A percentile compares a stretch with the other conserved stretches of the same genome.
These are phyloP conservation scores for Botrytis fragariae DNA, from an alignment of 2,329 filamentous ascomycete genomes.

Conservation along the genomic window DNA sequence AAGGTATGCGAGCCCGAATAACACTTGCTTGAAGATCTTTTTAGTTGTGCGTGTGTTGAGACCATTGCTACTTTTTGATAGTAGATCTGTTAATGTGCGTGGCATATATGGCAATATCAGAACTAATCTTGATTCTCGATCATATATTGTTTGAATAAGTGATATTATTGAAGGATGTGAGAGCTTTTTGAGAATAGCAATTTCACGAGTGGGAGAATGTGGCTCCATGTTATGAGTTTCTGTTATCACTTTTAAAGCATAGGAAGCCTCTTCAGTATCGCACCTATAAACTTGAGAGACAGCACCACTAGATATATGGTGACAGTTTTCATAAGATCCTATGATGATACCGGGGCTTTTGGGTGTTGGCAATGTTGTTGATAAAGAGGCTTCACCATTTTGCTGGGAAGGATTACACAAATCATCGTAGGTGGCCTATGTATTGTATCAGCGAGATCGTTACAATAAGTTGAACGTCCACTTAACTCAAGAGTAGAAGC, in stretches of 20 bases:
- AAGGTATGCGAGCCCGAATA: constrained; percentile 67
- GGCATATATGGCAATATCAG: constrained; percentile 84
- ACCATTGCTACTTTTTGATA: constrained; percentile 49
- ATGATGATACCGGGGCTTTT: constrained; percentile 46
- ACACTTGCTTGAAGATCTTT: constrained; percentile 61
- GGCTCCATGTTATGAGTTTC: constrained; percentile 71
- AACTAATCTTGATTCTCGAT: constrained; percentile 68
- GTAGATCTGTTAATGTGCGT: constrained; percentile 66
- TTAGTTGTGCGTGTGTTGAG: constrained; percentile 30
- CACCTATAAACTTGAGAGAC: constrained; percentile 80
- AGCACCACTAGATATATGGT: constrained; percentile 62
- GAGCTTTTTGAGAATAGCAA: constrained; percentile 64
- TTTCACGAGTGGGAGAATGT: constrained; percentile 79
- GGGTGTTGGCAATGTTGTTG: constrained; percentile 20
- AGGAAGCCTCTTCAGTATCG: constrained; percentile 41
- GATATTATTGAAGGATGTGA: constrained; percentile 59
- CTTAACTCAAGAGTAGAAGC: not conserved
- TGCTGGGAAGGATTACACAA: constrained; percentile 39
- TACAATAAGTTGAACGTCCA: not conserved
- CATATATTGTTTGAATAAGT: constrained; percentile 70
- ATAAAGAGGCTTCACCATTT: constrained; percentile 25
- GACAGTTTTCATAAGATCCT: constrained; percentile 53
- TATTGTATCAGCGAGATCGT: not conserved
- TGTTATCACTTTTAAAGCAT: constrained; percentile 81
- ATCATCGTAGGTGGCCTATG: constrained; percentile 52